Conservation (phyloP, 2,329 filamentous ascomycete species). For the Fusarium vanettenii region DNA sequence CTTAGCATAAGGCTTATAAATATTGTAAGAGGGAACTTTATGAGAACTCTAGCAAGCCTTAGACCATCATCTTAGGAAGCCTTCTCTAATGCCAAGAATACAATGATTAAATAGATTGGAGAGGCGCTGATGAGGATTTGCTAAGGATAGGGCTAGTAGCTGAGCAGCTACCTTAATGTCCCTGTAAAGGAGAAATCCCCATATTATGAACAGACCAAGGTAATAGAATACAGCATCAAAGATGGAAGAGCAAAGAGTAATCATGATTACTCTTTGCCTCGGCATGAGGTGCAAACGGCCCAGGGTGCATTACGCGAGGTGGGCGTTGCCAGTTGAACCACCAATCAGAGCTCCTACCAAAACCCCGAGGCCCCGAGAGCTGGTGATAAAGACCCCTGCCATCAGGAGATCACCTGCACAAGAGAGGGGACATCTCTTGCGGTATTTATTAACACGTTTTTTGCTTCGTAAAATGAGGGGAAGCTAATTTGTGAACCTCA, state of each 20-base stretch:
- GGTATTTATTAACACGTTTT: not conserved
- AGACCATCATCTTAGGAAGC: not conserved
- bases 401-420: not conserved
- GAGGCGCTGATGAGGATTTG: not conserved
- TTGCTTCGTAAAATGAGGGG: not conserved
- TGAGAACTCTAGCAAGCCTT: not conserved
- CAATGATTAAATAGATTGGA: not conserved
- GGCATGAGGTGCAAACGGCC: not conserved
- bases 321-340: not conserved
- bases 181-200: too few relatives aligned
- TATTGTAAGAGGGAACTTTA: not conserved
- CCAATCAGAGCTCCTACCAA: not conserved
- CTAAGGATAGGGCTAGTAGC: not conserved
- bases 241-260: too few relatives aligned
- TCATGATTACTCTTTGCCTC: not conserved
- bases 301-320: not conserved
- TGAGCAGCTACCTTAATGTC: too few relatives aligned
- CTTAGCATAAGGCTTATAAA: too few relatives aligned
- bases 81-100: not conserved
- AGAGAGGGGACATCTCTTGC: not conserved
- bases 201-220: not conserved
- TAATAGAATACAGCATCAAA: not conserved
- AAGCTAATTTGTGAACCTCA: not conserved
- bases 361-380: not conserved
- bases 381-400: not conserved